phyloP scores from a whole-genome alignment of 2,329 filamentous ascomycete genomes.

The Phyllosticta paracitricarpa region DNA sequence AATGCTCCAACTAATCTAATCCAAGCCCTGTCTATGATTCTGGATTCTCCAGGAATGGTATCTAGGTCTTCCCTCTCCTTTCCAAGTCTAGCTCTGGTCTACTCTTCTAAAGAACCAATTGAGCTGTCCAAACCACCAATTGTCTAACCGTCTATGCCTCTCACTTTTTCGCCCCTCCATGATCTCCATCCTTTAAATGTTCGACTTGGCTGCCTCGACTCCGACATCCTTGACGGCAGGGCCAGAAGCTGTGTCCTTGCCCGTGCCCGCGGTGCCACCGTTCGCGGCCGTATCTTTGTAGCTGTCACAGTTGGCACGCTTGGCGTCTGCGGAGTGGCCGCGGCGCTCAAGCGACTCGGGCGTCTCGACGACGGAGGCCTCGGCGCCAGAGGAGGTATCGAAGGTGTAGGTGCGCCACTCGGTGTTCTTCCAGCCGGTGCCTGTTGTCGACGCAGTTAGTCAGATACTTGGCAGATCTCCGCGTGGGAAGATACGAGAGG shows the following conservation, averaged over 20 bases:
- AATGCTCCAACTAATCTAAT: too few relatives aligned
- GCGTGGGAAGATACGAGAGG: not conserved
- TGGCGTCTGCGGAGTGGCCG: slow-evolving; percentile 1
- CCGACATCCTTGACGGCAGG: slow-evolving; percentile 4
- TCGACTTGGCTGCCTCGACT: not conserved
- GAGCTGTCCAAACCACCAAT: too few relatives aligned
- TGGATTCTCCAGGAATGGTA: too few relatives aligned
- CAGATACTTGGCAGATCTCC: not conserved
- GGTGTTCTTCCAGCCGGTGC: slow-evolving; percentile 65
- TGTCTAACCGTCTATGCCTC: too few relatives aligned
- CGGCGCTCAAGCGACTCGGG: slow-evolving; percentile 16
- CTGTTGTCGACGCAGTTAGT: slow-evolving; percentile 28
- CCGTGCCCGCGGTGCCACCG: not conserved
- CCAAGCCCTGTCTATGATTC: too few relatives aligned
- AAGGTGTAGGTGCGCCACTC: slow-evolving; percentile 63
- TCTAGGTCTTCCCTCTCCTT: too few relatives aligned
- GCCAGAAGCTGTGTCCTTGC: not conserved
- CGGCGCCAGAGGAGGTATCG: slow-evolving; percentile 28
- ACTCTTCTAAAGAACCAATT: too few relatives aligned
- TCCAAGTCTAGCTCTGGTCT: too few relatives aligned
- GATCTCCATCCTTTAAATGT: not conserved
- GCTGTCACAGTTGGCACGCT: slow-evolving; percentile 9
- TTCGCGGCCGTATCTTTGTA: slow-evolving; percentile 1
- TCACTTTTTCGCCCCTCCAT: too few relatives aligned
- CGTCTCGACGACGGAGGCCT: slow-evolving; percentile 26